Conservation (phyloP, 352 stramenopile genomes). For the Globisporangium carolinianum region DNA sequence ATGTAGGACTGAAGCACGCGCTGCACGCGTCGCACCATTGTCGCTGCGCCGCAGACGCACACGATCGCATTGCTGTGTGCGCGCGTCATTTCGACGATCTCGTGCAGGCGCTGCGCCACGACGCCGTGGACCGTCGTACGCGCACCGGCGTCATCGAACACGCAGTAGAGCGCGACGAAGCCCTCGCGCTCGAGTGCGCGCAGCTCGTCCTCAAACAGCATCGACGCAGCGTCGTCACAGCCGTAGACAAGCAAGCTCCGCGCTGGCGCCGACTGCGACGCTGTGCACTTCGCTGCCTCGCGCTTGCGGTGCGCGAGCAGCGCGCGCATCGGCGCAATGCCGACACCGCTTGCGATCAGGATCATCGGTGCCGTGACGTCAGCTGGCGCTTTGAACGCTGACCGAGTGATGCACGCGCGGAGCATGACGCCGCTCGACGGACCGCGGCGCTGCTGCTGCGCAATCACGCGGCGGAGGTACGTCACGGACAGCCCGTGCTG, state of each 20-base stretch:
- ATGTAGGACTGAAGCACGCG: conserved; percentile 1
- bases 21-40: conserved; percentile 7
- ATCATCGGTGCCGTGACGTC: conserved; percentile 82
- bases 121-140: conserved; percentile 18
- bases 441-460: conserved; percentile 7
- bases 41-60: conserved; percentile 7
- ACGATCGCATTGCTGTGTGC: conserved; percentile 1
- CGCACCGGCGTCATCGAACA: conserved; percentile 6
- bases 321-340: conserved; percentile 80
- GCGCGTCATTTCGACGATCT: conserved; percentile 2
- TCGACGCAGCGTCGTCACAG: conserved; percentile 16
- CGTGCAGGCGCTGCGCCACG: conserved; percentile 12
- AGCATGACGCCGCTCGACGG: conserved; percentile 60
- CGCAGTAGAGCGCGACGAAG: conserved; percentile 21
- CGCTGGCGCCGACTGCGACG: neutral
- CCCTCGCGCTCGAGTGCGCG: conserved; percentile 20
- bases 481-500: conserved; percentile 19
- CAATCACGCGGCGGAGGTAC: conserved; percentile 14
- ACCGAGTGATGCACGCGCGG: conserved; percentile 83
- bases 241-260: conserved; percentile 32
- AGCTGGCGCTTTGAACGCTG: conserved; percentile 84
- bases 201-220: conserved; percentile 32
- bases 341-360: conserved; percentile 88
- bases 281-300: neutral
- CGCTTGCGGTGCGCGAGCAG: conserved; percentile 28